Conservation (phyloP, 768 basidiomycete genomes). For the Filobasidium floriforme region DNA sequence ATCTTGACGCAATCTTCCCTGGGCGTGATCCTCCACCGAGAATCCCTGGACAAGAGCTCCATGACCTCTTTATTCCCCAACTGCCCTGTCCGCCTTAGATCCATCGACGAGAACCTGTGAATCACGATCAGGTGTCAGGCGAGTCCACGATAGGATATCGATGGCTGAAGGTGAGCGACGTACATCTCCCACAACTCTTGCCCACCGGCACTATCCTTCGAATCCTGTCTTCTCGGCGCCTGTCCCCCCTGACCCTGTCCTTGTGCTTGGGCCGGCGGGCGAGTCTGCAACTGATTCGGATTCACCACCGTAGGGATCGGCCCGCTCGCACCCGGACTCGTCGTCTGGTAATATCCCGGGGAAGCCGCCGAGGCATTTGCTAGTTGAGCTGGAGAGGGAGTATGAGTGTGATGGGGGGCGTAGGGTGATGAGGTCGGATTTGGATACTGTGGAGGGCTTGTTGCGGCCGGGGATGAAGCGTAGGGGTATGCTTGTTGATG, state of each 20-base stretch:
- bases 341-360: not conserved
- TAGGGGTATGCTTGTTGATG: not conserved
- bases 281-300: not conserved
- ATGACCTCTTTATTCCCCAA: constrained; percentile 39
- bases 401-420: too few relatives aligned
- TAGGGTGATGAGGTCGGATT: not conserved
- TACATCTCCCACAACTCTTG: constrained; percentile 20
- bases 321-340: too few relatives aligned
- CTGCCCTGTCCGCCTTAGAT: constrained; percentile 35
- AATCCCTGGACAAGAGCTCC: constrained; percentile 38
- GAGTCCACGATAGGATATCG: too few relatives aligned
- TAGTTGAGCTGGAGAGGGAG: not conserved
- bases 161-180: constrained; percentile 3
- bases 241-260: constrained; percentile 7
- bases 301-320: not conserved
- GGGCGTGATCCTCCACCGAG: constrained; percentile 37
- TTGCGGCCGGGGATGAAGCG: not conserved
- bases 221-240: not conserved
- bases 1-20: constrained; percentile 46
- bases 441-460: not conserved
- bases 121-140: too few relatives aligned
- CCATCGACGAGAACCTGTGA: constrained; percentile 40
- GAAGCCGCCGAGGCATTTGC: not conserved
- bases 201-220: not conserved
- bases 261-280: too few relatives aligned